Base-by-base conservation (phyloP, 2,329 filamentous ascomycete species). In the Aspergillus sp. region DNA sequence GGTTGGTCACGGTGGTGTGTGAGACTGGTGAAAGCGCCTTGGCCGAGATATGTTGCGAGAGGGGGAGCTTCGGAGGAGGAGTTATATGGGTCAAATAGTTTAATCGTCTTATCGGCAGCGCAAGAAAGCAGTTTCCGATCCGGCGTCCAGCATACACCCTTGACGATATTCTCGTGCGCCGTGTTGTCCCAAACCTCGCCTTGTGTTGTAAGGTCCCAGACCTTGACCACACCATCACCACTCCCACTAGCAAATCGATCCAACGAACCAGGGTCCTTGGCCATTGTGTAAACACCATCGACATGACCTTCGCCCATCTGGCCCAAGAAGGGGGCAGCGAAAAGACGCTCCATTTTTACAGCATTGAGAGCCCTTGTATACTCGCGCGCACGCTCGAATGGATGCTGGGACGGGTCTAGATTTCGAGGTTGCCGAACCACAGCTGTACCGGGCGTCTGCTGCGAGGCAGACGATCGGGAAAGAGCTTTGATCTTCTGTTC, bases 151-250 rank as follows among this genome's bases (percentile, higher is more conserved):
- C 88, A 89, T 71, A 97, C 82, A 14, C 90, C 90, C 80, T 96
- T 96, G 66, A 98, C 91, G 45, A 97, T 88, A 66, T 96, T 96
- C 67, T 96, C 90, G 73, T 99, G 96, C 23, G 92, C 93, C 62
- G 89, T 86, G 3, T 84, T 84, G 67, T 90, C 83, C 88, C 90
- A 93, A 48, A 88, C 82, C 71, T 95, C 89, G 27, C 89, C 86
- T 56, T 85, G 81, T 61, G 82, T 88, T 8, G 87, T 84, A 65
- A 95, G 78, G 75, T 96, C 89, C 92, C 92, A 96, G 35, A 95
- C 89, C 77, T 99, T 99, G 57, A 99, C 85, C 9, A 97, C 87
- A 63, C 95, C 93, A 74, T 99, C 95, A 62, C 93, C 93, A 65
- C 89, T 91, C 44, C 90, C 92, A 69, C 90, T 93, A 6, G 92